phyloP scores from a whole-genome alignment of 1,284 basidiomycete species.

The Fereydounia khargensis region DNA sequence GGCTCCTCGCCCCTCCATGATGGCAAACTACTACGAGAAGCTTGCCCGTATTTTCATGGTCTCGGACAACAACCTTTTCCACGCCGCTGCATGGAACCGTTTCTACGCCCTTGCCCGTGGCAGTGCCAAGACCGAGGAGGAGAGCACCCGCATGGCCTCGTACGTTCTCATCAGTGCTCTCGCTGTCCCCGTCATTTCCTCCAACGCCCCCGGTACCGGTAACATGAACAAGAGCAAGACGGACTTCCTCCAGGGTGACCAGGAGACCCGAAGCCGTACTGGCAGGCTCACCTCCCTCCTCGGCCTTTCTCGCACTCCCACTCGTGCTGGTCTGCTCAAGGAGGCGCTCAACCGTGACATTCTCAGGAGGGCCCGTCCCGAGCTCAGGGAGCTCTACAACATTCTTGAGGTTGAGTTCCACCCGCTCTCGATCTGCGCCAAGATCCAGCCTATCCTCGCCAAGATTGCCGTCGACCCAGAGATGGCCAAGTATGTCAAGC shows the following conservation, averaged over 20 bases:
- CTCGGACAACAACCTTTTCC: slow-evolving; percentile 83
- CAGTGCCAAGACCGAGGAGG: slow-evolving; percentile 64
- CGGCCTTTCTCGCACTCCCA: slow-evolving; percentile 80
- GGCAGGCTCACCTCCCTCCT: slow-evolving; percentile 81
- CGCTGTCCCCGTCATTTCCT: slow-evolving; percentile 82
- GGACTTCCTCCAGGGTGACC: slow-evolving; percentile 65
- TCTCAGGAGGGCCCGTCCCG: slow-evolving; percentile 74
- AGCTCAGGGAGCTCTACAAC: slow-evolving; percentile 79
- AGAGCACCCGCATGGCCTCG: slow-evolving; percentile 78
- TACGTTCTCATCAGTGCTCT: slow-evolving; percentile 90
- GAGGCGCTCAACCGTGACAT: slow-evolving; percentile 68
- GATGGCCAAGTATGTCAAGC: slow-evolving; percentile 70
- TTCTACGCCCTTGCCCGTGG: slow-evolving; percentile 62
- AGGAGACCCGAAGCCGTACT: slow-evolving; percentile 63
- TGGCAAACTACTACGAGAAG: slow-evolving; percentile 99
- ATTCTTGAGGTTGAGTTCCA: slow-evolving; percentile 93
- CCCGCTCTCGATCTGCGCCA: slow-evolving; percentile 80
- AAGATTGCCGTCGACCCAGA: slow-evolving; percentile 49
- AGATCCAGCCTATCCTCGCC: slow-evolving; percentile 78
- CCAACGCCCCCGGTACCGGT: slow-evolving; percentile 60
- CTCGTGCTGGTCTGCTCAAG: slow-evolving; percentile 74
- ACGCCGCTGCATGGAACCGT: slow-evolving; percentile 92
- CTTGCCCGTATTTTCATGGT: slow-evolving; percentile 90
- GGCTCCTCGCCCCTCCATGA: slow-evolving; percentile 86
- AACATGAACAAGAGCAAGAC: slow-evolving; percentile 62